Evolutionary conservation across 2,329 filamentous ascomycete species (phyloP).

Genomic region (Fusarium mundagurra): DNA sequence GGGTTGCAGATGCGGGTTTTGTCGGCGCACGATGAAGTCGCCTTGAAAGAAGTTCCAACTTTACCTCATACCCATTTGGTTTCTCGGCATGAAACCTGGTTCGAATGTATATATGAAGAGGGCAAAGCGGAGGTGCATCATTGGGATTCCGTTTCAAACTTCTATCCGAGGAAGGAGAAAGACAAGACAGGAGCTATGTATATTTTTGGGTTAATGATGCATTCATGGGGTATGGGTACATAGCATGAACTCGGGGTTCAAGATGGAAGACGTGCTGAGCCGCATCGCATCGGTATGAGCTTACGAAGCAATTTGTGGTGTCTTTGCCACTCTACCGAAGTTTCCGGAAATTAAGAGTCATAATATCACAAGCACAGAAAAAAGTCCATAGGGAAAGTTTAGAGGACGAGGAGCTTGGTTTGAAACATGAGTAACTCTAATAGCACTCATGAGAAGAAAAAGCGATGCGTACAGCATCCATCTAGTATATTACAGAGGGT

Average conservation of each 20-base stretch:
- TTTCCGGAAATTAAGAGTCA: slow-evolving; percentile 17
- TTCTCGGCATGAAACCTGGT: background rate
- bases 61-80: background rate
- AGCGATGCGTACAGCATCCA: slow-evolving; percentile 2
- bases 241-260: slow-evolving; percentile 1
- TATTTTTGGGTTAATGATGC: slow-evolving; percentile 11
- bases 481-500: slow-evolving; percentile 41
- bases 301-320: slow-evolving; percentile 18
- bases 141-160: slow-evolving; percentile 1
- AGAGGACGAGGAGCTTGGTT: background rate
- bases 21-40: background rate
- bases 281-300: background rate
- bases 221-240: slow-evolving; percentile 29
- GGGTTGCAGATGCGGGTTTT: slow-evolving; percentile 20
- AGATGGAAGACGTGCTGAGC: background rate
- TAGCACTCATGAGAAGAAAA: slow-evolving; percentile 1
- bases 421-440: background rate
- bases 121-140: slow-evolving; percentile 8
- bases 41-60: background rate
- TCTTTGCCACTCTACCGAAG: slow-evolving; percentile 29
- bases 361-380: background rate
- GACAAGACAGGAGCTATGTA: slow-evolving; percentile 11
- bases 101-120: slow-evolving; percentile 26
- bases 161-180: slow-evolving; percentile 1
- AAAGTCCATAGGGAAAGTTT: background rate